phyloP scores from a whole-genome alignment of 495 filamentous ascomycete species.

The Penicillium goetzii region DNA sequence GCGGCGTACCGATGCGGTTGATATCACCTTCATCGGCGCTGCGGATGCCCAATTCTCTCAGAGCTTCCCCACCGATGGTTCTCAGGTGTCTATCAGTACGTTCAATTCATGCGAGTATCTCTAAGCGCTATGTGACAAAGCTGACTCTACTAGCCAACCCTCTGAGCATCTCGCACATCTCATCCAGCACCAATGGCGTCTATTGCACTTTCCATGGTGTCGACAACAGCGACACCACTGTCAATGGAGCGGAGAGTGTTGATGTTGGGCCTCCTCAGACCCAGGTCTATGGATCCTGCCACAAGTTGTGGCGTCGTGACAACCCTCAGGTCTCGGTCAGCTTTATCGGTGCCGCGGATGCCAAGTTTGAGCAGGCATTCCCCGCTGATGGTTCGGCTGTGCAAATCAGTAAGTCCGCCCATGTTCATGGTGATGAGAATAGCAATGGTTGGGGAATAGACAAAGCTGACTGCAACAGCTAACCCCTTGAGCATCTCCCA shows the following conservation, averaged over 20 bases:
- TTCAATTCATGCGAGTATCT: background rate
- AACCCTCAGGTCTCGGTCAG: slow-evolving; percentile 11
- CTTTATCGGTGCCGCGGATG: slow-evolving; percentile 28
- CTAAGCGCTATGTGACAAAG: background rate
- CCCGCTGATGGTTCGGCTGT: slow-evolving; percentile 10
- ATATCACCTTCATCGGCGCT: slow-evolving; percentile 35
- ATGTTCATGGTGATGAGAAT: background rate
- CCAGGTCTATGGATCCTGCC: slow-evolving; percentile 40
- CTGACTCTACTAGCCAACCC: slow-evolving; percentile 26
- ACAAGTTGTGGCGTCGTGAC: background rate
- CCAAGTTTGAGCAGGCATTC: slow-evolving; percentile 23
- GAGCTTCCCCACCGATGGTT: slow-evolving; percentile 31
- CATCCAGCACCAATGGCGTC: slow-evolving; percentile 19
- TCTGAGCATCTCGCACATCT: slow-evolving; percentile 33
- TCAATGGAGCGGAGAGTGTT: slow-evolving; percentile 25
- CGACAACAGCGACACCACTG: slow-evolving; percentile 29
- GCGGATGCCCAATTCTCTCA: slow-evolving; percentile 33
- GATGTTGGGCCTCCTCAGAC: slow-evolving; percentile 45
- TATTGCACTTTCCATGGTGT: slow-evolving; percentile 31
- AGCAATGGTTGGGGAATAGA: background rate
- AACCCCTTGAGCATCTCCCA: slow-evolving; percentile 26
- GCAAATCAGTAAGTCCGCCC: slow-evolving; percentile 20
- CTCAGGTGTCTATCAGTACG: slow-evolving; percentile 28
- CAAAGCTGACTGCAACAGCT: slow-evolving; percentile 13
- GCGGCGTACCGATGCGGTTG: slow-evolving; percentile 14